Evolutionary conservation across 2,329 filamentous ascomycete genomes (phyloP).

Genomic region (Tympanopsis confertula): DNA sequence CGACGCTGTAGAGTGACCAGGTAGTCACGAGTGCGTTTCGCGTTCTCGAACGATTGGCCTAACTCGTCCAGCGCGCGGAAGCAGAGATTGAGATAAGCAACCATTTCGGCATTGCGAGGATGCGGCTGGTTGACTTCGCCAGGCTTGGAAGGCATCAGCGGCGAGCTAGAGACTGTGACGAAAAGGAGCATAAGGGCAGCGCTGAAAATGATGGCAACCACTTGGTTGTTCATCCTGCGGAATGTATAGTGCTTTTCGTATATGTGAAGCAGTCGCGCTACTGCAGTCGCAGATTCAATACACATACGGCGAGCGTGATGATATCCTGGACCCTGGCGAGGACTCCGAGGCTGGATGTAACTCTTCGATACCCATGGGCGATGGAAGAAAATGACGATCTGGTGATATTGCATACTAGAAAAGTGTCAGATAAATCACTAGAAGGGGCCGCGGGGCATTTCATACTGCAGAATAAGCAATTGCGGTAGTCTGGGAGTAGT

Average conservation of each 20-base stretch:
- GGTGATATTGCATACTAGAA: slow-evolving; percentile 8
- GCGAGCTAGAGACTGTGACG: slow-evolving; percentile 8
- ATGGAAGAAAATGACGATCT: slow-evolving; percentile 7
- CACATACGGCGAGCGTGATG: slow-evolving; percentile 28
- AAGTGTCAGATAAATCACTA: background rate
- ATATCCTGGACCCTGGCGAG: slow-evolving; percentile 26
- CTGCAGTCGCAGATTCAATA: slow-evolving; percentile 23
- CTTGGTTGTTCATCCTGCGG: slow-evolving; percentile 27
- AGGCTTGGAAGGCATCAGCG: too few species aligned
- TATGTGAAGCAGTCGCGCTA: slow-evolving; percentile 23
- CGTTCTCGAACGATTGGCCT: slow-evolving; percentile 24
- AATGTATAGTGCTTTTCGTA: slow-evolving; percentile 28
- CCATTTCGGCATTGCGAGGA: slow-evolving; percentile 12
- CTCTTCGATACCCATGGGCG: slow-evolving; percentile 28
- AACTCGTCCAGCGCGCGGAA: slow-evolving; percentile 27
- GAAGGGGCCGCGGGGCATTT: background rate
- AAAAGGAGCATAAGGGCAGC: slow-evolving; percentile 23
- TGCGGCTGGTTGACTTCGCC: too few species aligned
- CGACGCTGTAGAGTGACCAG: slow-evolving; percentile 21
- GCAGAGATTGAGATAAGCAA: slow-evolving; percentile 22
- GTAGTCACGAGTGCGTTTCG: slow-evolving; percentile 23
- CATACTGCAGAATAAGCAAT: slow-evolving; percentile 25
- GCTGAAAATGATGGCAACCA: slow-evolving; percentile 28
- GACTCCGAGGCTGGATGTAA: slow-evolving; percentile 24
- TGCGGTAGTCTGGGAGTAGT: slow-evolving; percentile 20